These are phyloP conservation scores for Monosporascus sp. DNA, from an alignment of 2,329 filamentous ascomycete species.

Conservation along the genomic window DNA sequence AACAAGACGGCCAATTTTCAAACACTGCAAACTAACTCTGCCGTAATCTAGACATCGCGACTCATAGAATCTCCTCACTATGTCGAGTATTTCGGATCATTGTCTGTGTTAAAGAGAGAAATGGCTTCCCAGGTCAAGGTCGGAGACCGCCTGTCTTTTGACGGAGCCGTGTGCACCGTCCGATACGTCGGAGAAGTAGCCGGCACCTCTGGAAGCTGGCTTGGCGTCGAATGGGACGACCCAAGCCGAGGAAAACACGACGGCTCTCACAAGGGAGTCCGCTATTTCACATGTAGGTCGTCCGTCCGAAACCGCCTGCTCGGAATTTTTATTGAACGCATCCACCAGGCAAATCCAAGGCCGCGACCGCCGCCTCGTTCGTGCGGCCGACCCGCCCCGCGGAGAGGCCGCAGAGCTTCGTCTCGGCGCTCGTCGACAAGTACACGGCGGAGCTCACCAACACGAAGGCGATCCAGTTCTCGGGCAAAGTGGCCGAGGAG, in stretches of 20 bases:
- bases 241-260: constrained; percentile 81
- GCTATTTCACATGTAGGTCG: constrained; percentile 74
- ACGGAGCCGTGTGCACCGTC: constrained; percentile 73
- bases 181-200: constrained; percentile 74
- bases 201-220: constrained; percentile 73
- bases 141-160: constrained; percentile 76
- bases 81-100: too few relatives aligned
- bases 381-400: constrained; percentile 68
- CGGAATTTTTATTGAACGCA: constrained; percentile 4
- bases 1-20: too few relatives aligned
- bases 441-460: constrained; percentile 61
- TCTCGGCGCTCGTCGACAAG: constrained; percentile 75
- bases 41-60: too few relatives aligned
- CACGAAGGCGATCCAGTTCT: constrained; percentile 57
- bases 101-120: too few relatives aligned
- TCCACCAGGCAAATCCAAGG: constrained; percentile 51
- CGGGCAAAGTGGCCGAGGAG: constrained; percentile 82
- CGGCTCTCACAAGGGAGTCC: constrained; percentile 70
- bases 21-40: too few relatives aligned
- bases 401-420: constrained; percentile 66
- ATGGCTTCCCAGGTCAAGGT: constrained; percentile 41
- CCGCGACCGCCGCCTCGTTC: constrained; percentile 76
- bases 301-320: neutral
- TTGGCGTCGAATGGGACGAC: constrained; percentile 97
- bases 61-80: too few relatives aligned